A percentile compares a stretch with the other conserved stretches of the same genome.
phyloP scores from a whole-genome alignment of 768 basidiomycete genomes.

The Rhodotorula paludigena region DNA sequence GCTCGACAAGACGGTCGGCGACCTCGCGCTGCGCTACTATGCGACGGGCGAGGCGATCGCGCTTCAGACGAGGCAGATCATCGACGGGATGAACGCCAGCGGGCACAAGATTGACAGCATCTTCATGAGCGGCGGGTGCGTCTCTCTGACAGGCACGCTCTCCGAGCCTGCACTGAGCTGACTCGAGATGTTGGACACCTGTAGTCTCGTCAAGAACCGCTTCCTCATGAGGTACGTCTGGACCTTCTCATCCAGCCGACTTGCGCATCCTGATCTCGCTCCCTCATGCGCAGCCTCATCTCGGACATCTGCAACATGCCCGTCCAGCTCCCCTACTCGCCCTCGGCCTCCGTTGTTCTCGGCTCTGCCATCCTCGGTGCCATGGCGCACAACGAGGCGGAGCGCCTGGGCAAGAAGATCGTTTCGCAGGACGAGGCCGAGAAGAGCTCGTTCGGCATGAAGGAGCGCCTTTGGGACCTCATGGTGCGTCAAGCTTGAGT shows the following conservation, averaged over 20 bases:
- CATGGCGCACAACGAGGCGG: constrained; percentile 60
- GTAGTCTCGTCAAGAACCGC: constrained; percentile 73
- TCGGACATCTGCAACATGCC: constrained; percentile 77
- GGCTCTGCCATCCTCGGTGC: constrained; percentile 92
- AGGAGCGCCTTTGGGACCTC: constrained; percentile 75
- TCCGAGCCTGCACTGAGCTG: neutral
- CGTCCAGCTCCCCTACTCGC: constrained; percentile 72
- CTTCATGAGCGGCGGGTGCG: constrained; percentile 64
- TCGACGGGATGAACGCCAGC: constrained; percentile 78
- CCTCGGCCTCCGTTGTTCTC: constrained; percentile 76
- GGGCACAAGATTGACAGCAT: constrained; percentile 78
- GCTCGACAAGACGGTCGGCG: constrained; percentile 66
- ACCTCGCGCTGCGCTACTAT: constrained; percentile 85
- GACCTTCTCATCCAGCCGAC: neutral
- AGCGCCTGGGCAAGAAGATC: constrained; percentile 47
- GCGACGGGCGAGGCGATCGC: constrained; percentile 88
- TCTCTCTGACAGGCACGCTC: neutral
- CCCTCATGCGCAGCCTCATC: constrained; percentile 53
- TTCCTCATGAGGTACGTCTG: constrained; percentile 62
- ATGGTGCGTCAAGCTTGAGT: constrained; percentile 69
- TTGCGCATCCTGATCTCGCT: neutral
- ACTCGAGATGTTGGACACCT: neutral
- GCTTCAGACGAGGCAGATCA: constrained; percentile 53
- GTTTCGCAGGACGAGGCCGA: constrained; percentile 47
- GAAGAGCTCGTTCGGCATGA: constrained; percentile 52